Base-by-base conservation (phyloP, 768 basidiomycete genomes). In the Tylopilus felleus region DNA sequence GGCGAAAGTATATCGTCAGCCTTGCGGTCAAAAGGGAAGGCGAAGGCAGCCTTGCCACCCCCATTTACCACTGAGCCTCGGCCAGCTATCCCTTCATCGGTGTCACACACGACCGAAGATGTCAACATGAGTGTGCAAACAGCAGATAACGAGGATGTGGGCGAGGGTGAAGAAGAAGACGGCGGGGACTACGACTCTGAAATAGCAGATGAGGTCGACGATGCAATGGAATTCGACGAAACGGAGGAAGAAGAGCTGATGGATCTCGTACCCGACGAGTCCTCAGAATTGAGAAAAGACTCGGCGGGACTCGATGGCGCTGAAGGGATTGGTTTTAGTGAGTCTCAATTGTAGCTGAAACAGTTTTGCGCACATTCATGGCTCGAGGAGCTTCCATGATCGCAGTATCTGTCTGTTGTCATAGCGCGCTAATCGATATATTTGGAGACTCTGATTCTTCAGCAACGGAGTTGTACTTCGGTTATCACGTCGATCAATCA, bases 201-300 rank as follows among this genome's bases (percentile, higher is more conserved):
- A 6, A 69, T 66, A 16, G 68, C 51, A 33, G 65, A 64, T 8
- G 70, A 57, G 19, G 60, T 53, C 1, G 66, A 62, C 14, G 70
- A 61, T 17, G 55, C 56, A 3, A 65, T 54, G 0, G 68, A 61
- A 10, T 66, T 65, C 2, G 71, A 71, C 2, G 71, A 73, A n/a
- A 71, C 73, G 3, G 72, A 73, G n/a, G 75, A 70, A 27, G 73
- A 77, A 55, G 73, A 76, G 47, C 51, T 67, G 44, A 70, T 73
- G 60, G 75, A 84, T 55, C 54, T 68, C 36, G 72, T 77, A 59
- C 71, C 71, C 5, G 54, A 79, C 9, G 80, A 82, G 53, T 62
- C 73, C n/a, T 73, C 77, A 40, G 79, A 78, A 53, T 40, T 76
- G 33, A 62, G 50, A 53, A 66, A 47, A 50, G 80, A 81, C 62